Evolutionary conservation across 257 asterid species (phyloP), one percentile per base, ranked within the genome.

Genomic region (Handroanthus guayacan): DNA sequence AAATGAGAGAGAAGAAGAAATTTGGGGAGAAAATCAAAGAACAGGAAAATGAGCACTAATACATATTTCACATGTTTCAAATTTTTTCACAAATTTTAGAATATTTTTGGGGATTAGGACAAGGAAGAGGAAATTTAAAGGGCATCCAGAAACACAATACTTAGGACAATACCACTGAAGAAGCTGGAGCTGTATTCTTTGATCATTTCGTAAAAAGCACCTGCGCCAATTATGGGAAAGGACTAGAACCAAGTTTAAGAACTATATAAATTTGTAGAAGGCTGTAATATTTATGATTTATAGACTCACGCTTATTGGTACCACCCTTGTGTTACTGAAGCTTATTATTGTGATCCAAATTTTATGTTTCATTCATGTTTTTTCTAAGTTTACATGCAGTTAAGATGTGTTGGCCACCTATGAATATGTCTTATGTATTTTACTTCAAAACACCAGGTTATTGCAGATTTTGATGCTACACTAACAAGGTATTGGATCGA

Each of bases 391-490:
- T 36, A 18, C 44, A 10, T 73, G n/a, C 71, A 39, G 47, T 57
- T 64, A 20, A 70, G 11, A 71, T 39, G 54, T 25, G 34, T 70
- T 51, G 63, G 58, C 72, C 66, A 48, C 67, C 38, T 50, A 39
- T 71, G 63, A 62, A 39, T 56, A 52, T 69, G 54, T 52, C n/a
- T 10, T 77, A 13, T 73, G 16, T 75, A n/a, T 69, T 65, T 73
- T 64, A 18, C 77, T 77, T 81, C 69, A 50, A 69, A 75, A 58
- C 74, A 18, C 52, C 84, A 88, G 94, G 96, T 90, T 72, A 88
- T 93, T 88, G 98, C 97, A 54, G 98, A 93, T 86, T 93, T 93
- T 78, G 98, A 93, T 82, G 95, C 86, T 75, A 93, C 98, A 14
- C 84, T 93, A 54, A 93, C 97, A 50, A 91, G 85, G 85, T 93